Percentiles rank a stretch among this genome's conserved stretches.
These are phyloP conservation scores for Xenoacremonium recifei DNA, from an alignment of 2,329 filamentous ascomycete species.

Conservation along the genomic window DNA sequence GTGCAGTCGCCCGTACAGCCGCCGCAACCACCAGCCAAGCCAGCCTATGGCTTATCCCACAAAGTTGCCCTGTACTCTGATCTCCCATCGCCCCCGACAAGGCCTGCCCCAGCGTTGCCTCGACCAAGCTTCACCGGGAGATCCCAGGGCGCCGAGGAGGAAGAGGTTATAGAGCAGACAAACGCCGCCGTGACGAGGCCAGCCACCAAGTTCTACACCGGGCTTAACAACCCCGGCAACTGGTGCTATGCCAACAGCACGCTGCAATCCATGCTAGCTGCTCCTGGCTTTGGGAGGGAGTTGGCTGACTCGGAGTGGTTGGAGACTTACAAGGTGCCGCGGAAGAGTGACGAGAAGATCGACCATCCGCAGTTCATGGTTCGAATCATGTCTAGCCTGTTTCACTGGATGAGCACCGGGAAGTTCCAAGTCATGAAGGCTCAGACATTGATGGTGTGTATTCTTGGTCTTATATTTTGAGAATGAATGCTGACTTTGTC, in stretches of 20 bases:
- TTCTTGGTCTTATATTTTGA: constrained; percentile 12
- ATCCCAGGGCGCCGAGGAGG: constrained; percentile 35
- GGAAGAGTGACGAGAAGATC: constrained; percentile 58
- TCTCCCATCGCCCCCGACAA: constrained; percentile 56
- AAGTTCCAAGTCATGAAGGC: constrained; percentile 51
- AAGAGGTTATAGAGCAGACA: constrained; percentile 34
- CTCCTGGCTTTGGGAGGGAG: constrained; percentile 65
- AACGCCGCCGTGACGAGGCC: neutral
- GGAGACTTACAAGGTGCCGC: constrained; percentile 63
- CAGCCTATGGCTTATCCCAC: constrained; percentile 29
- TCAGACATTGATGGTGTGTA: constrained; percentile 57
- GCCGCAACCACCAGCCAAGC: constrained; percentile 22
- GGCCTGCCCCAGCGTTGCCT: constrained; percentile 67
- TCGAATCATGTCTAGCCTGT: constrained; percentile 57
- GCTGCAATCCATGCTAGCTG: constrained; percentile 78
- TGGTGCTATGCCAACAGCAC: constrained; percentile 94
- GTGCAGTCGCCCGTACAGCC: constrained; percentile 16
- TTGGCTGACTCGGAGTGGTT: constrained; percentile 59
- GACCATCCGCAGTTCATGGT: constrained; percentile 58
- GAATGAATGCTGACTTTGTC: constrained; percentile 13
- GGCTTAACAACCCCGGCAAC: constrained; percentile 75
- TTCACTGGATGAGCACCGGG: constrained; percentile 55
- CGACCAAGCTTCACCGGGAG: constrained; percentile 80
- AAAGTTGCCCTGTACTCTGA: constrained; percentile 44
- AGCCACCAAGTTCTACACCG: constrained; percentile 42